Evolutionary conservation across 805 yeast genomes (phyloP), one percentile per base, ranked within the genome.

Genomic region (Schwanniomyces polymorphus): DNA sequence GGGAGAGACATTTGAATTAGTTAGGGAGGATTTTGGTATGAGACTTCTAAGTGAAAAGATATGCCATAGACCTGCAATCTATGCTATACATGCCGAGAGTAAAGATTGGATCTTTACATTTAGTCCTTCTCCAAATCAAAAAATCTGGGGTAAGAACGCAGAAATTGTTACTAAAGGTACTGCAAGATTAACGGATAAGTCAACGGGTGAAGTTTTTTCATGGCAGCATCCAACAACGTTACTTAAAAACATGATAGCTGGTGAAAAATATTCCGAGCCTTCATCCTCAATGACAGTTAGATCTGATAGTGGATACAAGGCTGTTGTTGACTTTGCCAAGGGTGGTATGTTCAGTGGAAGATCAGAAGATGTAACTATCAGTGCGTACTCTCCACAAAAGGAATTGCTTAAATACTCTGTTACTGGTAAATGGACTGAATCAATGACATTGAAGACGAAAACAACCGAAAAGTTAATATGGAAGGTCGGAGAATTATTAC

Each of bases 201-300:
- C 71, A 2, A 76, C 85, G 0, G 91, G 89, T 1, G 96, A 88
- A 57, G 72, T 71, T n/a, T 88, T 84, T 59, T 81, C 82, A 51
- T 94, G 96, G 92, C 63, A 74, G 17, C 91, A 85, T 53, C 97
- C 99, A 7, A 82, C 87, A 1, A 84, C 95, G 0, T 76, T 88
- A 57, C 68, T 94, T 56, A 85, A 92, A 58, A 92, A 92, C 61
- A 76, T 94, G 41, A 82, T 94, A 57, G 97, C 97, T 1, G 98
- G 99, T 23, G 99, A 94, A 58, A 87, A 90, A 63, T 94, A 91
- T 64, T 75, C 89, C 11, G 99, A 94, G 61, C 99, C 99, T 1
- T 74, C 78, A 2, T 84, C 88, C 14, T 66, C 82, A 2, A 74
- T 89, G 50, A 81, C 85, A 0, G 75, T 94, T 2, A 77, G 79